These are phyloP conservation scores for Solanum paucissectum DNA, from an alignment of 257 asterid genomes.

Conservation along the genomic window DNA sequence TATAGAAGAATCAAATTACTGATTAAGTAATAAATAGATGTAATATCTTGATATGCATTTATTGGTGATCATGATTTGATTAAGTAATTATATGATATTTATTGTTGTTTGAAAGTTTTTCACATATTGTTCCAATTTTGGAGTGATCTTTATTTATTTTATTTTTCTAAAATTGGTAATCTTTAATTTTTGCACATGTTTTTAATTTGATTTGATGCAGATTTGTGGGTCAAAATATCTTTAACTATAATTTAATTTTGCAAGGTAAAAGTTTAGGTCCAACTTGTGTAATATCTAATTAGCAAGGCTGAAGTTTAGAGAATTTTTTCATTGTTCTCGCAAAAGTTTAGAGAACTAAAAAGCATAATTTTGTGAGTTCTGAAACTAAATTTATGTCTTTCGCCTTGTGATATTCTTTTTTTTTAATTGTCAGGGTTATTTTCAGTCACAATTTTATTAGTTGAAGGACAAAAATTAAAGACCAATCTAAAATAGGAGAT, in stretches of 20 bases:
- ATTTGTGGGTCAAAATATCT: background rate
- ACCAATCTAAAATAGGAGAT: no score
- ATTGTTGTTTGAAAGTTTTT: background rate
- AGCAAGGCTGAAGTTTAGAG: background rate
- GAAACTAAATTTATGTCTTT: no score
- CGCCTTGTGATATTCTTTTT: no score
- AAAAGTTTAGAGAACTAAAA: background rate
- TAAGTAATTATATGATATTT: background rate
- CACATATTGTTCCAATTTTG: background rate
- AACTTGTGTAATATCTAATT: background rate
- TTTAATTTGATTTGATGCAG: background rate
- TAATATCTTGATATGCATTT: background rate
- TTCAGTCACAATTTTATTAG: no score
- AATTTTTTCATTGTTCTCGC: background rate
- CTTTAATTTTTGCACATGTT: background rate
- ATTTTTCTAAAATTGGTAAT: background rate
- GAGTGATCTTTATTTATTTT: background rate
- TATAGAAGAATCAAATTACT: background rate
- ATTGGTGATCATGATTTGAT: background rate
- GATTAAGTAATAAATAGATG: background rate
- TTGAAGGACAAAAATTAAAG: no score
- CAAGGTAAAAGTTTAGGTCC: background rate
- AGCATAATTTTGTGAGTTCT: no score
- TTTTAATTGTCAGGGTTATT: no score
- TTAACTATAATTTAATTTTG: no score